A percentile compares a stretch with the other conserved stretches of the same genome.
phyloP scores from a whole-genome alignment of 495 filamentous ascomycete genomes.

The Chaetomium tenue region DNA sequence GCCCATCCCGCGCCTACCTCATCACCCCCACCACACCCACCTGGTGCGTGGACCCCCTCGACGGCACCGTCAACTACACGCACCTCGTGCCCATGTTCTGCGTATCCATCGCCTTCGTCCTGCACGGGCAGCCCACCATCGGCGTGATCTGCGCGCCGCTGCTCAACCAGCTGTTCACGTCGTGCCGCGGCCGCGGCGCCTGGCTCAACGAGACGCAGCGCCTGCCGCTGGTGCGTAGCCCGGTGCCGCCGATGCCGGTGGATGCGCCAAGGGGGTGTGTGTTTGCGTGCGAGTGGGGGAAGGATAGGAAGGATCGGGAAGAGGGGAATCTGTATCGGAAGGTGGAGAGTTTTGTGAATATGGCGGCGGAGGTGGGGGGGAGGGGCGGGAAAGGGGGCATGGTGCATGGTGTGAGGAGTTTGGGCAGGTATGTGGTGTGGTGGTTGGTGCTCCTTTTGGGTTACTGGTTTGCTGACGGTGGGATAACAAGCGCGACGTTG shows the following conservation, averaged over 20 bases:
- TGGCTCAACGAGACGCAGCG: conserved; percentile 62
- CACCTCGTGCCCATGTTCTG: conserved; percentile 75
- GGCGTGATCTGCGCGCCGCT: conserved; percentile 67
- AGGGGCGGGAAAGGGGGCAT: conserved; percentile 66
- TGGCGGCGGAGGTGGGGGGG: conserved; percentile 61
- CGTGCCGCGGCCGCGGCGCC: conserved; percentile 59
- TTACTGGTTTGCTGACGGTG: conserved; percentile 15
- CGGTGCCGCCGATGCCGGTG: conserved; percentile 57
- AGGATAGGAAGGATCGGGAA: conserved; percentile 60
- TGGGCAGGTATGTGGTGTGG: conserved; percentile 44
- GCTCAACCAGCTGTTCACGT: conserved; percentile 61
- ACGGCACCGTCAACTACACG: conserved; percentile 72
- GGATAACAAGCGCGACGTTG: conserved; percentile 58
- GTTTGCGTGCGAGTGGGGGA: conserved; percentile 71
- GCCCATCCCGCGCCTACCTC: conserved; percentile 58
- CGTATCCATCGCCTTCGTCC: conserved; percentile 62
- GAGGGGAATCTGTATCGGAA: conserved; percentile 65
- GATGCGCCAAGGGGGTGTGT: conserved; percentile 64
- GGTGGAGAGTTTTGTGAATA: conserved; percentile 67
- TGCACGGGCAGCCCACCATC: conserved; percentile 55
- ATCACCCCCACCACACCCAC: conserved; percentile 55
- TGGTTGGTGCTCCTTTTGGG: neutral
- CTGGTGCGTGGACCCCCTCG: conserved; percentile 68
- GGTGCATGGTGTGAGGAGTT: conserved; percentile 72
- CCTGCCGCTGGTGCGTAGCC: conserved; percentile 58